These are phyloP conservation scores for Mucor indicus DNA, from an alignment of 371 early-diverging fungal genomes.

Conservation along the genomic window DNA sequence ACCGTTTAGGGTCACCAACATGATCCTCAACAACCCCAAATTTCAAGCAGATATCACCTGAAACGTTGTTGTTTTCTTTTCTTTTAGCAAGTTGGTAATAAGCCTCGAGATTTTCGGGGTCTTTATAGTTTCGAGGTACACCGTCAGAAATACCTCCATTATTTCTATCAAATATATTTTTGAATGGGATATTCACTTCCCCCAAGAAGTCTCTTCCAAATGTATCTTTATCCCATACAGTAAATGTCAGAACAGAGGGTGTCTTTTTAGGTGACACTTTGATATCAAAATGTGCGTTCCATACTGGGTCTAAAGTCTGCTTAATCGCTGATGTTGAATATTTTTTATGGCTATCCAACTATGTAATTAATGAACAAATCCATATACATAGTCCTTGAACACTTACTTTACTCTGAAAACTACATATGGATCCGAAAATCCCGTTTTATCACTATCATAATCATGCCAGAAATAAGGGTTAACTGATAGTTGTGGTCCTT, in stretches of 20 bases:
- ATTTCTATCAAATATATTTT: conserved; percentile 53
- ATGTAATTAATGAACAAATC: not conserved
- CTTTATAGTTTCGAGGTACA: conserved; percentile 47
- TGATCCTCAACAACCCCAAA: conserved; percentile 43
- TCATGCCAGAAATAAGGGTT: not conserved
- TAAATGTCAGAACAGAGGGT: conserved; percentile 43
- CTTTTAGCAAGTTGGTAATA: conserved; percentile 36
- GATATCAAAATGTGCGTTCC: conserved; percentile 74
- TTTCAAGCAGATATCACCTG: conserved; percentile 39
- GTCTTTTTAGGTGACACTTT: conserved; percentile 41
- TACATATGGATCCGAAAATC: conserved; percentile 65
- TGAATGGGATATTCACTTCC: conserved; percentile 53
- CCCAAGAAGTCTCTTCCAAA: conserved; percentile 65
- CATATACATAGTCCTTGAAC: not conserved
- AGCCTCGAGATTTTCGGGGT: conserved; percentile 44
- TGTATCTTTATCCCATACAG: conserved; percentile 65
- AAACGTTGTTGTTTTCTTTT: conserved; percentile 39
- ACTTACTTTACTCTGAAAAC: conserved; percentile 39
- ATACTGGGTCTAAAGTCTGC: conserved; percentile 71
- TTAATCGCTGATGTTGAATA: conserved; percentile 66
- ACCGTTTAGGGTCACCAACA: conserved; percentile 36
- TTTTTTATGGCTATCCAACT: conserved; percentile 52
- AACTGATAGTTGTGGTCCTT: not conserved
- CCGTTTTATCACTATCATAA: conserved; percentile 47
- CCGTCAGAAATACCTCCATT: conserved; percentile 37